Conservation (phyloP, 257 asterid genomes). For the Catharanthus roseus region DNA sequence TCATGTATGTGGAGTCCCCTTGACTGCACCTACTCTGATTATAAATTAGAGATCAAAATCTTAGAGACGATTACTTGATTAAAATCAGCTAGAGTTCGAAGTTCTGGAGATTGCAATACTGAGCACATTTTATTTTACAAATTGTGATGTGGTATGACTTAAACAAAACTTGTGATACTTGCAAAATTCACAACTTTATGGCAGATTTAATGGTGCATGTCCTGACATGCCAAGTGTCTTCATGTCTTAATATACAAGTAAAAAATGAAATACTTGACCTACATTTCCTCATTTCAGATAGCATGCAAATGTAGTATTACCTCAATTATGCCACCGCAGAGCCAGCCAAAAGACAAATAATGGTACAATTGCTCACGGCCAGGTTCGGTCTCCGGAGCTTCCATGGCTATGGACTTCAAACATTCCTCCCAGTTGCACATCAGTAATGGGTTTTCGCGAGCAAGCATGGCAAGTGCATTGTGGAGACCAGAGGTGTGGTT, state of each 20-base stretch:
- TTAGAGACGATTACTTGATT: background rate
- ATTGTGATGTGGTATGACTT: background rate
- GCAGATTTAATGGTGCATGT: background rate
- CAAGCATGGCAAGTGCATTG: slow-evolving; percentile 61
- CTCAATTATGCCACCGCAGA: slow-evolving; percentile 98
- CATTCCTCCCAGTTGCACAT: slow-evolving; percentile 86
- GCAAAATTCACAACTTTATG: background rate
- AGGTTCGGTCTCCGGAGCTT: slow-evolving; percentile 77
- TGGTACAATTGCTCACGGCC: slow-evolving; percentile 74
- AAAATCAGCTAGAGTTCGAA: background rate
- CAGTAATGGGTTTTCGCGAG: slow-evolving; percentile 69
- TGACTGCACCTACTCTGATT: background rate
- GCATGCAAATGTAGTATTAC: slow-evolving; percentile 32
- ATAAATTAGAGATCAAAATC: background rate
- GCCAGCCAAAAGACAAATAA: slow-evolving; percentile 88
- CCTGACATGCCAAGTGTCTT: background rate
- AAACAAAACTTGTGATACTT: background rate
- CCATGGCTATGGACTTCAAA: slow-evolving; percentile 43
- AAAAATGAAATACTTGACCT: background rate
- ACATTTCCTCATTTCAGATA: background rate
- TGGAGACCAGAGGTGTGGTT: slow-evolving; percentile 97
- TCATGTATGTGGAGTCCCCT: too few relatives aligned
- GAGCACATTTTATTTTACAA: background rate
- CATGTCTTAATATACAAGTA: background rate
- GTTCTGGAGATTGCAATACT: background rate